phyloP scores from a whole-genome alignment of 1,284 basidiomycete genomes.

The Irpex sp. region DNA sequence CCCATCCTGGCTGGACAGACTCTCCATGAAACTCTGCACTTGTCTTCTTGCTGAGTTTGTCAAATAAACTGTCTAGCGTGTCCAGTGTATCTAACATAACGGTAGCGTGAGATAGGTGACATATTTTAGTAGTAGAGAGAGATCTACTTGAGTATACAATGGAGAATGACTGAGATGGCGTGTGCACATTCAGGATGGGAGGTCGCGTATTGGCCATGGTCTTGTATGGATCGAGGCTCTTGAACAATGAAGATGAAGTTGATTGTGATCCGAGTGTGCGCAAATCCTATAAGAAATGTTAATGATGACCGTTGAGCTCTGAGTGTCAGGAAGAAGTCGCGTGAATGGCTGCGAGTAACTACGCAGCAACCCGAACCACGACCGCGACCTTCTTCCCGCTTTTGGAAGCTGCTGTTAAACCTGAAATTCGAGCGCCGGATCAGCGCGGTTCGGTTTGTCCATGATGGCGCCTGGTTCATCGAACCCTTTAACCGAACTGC shows the following conservation, averaged over 20 bases:
- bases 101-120: neutral
- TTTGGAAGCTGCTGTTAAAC: neutral
- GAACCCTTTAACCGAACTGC: neutral
- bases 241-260: no score
- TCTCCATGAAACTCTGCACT: constrained; percentile 51
- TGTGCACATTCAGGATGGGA: constrained; percentile 65
- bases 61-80: constrained; percentile 54
- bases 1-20: constrained; percentile 68
- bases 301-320: neutral
- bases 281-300: neutral
- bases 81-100: constrained; percentile 56
- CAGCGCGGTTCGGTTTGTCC: constrained; percentile 6
- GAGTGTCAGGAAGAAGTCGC: neutral
- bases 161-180: constrained; percentile 67
- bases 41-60: constrained; percentile 65
- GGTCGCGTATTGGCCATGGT: constrained; percentile 22
- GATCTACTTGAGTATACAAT: constrained; percentile 67
- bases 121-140: neutral
- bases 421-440: neutral
- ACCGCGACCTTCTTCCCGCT: neutral
- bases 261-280: neutral
- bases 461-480: neutral
- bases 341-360: neutral
- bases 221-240: no score
- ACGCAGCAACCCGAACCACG: neutral